Percentiles rank a stretch among this genome's conserved stretches.
phyloP scores from a whole-genome alignment of 169 alveolate species.

The Cryptosporidium baileyi region DNA sequence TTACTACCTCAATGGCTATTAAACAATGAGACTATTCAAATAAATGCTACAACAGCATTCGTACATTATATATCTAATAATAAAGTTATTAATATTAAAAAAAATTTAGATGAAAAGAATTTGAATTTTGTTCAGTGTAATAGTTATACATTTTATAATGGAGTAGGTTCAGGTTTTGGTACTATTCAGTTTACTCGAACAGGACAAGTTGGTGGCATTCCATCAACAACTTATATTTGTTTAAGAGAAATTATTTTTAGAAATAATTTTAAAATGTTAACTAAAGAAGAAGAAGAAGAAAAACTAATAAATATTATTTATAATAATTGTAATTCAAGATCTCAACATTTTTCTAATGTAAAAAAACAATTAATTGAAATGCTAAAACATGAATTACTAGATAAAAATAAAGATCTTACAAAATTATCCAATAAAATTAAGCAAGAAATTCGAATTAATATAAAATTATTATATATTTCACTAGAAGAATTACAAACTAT shows the following conservation, averaged over 20 bases:
- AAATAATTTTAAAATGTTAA: not conserved
- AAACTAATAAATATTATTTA: not conserved
- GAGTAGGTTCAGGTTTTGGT: conserved; percentile 50
- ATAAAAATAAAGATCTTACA: not conserved
- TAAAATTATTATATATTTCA: not conserved
- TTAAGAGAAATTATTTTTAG: conserved; percentile 13
- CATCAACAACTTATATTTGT: not conserved
- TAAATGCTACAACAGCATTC: not conserved
- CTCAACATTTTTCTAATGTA: not conserved
- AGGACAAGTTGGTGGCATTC: conserved; percentile 29
- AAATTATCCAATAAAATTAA: not conserved
- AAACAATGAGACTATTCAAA: not conserved
- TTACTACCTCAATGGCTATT: conserved; percentile 24
- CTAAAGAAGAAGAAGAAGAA: not conserved
- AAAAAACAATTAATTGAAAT: not conserved
- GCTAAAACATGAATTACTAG: not conserved
- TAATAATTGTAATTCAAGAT: not conserved
- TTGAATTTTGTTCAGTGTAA: not conserved
- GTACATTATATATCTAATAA: conserved; percentile 21
- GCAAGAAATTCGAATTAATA: conserved; percentile 26
- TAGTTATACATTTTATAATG: conserved; percentile 6
- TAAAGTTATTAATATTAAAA: not conserved
- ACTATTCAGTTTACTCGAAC: conserved; percentile 3
- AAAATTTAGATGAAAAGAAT: not conserved
- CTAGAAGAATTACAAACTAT: conserved; percentile 18